Conservation (phyloP, 805 yeast genomes). For the Candida mattraensis region DNA sequence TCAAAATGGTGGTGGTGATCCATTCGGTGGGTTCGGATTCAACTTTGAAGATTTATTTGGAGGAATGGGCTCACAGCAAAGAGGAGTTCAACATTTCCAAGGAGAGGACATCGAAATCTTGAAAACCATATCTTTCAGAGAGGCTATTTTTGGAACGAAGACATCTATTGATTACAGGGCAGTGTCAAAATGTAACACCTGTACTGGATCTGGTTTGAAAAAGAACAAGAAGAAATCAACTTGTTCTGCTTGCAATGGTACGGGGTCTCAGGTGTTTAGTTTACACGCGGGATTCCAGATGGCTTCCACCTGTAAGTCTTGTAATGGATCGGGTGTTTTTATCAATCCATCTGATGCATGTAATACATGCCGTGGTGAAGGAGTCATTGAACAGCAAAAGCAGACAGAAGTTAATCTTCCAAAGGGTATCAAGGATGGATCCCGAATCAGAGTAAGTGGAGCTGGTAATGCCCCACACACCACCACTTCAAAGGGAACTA, state of each 20-base stretch:
- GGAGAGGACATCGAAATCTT: constrained; percentile 88
- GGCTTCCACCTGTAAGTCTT: constrained; percentile 87
- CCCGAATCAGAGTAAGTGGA: constrained; percentile 77
- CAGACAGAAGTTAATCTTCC: constrained; percentile 85
- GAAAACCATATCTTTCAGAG: constrained; percentile 75
- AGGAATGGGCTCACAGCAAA: constrained; percentile 42
- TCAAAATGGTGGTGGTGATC: constrained; percentile 31
- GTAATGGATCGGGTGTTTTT: constrained; percentile 86
- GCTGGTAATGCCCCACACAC: constrained; percentile 89
- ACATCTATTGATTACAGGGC: constrained; percentile 70
- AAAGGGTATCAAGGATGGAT: constrained; percentile 83
- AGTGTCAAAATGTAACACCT: constrained; percentile 71
- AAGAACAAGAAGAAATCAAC: constrained; percentile 70
- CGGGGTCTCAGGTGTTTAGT: constrained; percentile 85
- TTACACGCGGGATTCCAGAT: constrained; percentile 94
- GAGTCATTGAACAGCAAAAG: constrained; percentile 67
- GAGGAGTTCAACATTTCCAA: constrained; percentile 68
- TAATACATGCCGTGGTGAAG: constrained; percentile 82
- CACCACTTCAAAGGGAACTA: constrained; percentile 68
- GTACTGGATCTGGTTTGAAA: constrained; percentile 86
- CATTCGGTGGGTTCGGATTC: constrained; percentile 33
- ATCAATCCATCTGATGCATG: constrained; percentile 72
- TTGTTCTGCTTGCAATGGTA: constrained; percentile 87
- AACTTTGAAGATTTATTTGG: constrained; percentile 65
- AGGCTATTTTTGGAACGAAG: constrained; percentile 78